Base-by-base conservation (phyloP, 768 basidiomycete species). In the Leccinum broughii region DNA sequence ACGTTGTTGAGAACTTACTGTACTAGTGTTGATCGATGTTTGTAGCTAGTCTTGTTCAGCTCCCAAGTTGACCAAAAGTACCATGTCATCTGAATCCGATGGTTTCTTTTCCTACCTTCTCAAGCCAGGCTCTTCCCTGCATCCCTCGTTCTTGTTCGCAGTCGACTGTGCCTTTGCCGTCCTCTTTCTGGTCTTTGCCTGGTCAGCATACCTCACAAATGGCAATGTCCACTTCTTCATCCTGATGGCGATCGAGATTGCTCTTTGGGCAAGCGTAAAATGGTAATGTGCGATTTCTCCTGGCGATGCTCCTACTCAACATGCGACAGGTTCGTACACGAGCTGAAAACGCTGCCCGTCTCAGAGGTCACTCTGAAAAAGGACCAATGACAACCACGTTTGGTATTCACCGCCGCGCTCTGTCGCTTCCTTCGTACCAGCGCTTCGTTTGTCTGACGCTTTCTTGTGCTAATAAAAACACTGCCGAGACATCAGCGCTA, bases 391-490 rank as follows among this genome's bases (percentile, higher is more conserved):
- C 51, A 39, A 51, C 48, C 35, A 35, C 22, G 26, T 51, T 34
- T 34, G 28, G n/a, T 22, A 41, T 63, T 80, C 66, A 87, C 62
- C 82, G 77, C 62, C 80, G 79, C 17, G 76, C 73, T 55, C 78
- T 83, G 58, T 88, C 85, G 65, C 79, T 85, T 57, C 84, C 84
- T 66, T 95, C 93, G 74, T 93, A 89, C 95, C 95, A 97, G 56
- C 75, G 75, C 74, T 93, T 95, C 64, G 87, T 89, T 63, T 80
- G 77, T 69, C 84, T 87, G 50, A 85, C 83, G 61, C 89, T 92
- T 59, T 93, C 90, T 69, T 95, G 93, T 15, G 92, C 93, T 62
- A 93, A 76, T 11, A 84, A 77, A 73, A 96, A 97, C 59, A 97
- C 95, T 97, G 61, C 17, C 32, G 34, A 50, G 30, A 24, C 46